phyloP scores from a whole-genome alignment of 2,329 filamentous ascomycete species.

The Xylaria sp. region DNA sequence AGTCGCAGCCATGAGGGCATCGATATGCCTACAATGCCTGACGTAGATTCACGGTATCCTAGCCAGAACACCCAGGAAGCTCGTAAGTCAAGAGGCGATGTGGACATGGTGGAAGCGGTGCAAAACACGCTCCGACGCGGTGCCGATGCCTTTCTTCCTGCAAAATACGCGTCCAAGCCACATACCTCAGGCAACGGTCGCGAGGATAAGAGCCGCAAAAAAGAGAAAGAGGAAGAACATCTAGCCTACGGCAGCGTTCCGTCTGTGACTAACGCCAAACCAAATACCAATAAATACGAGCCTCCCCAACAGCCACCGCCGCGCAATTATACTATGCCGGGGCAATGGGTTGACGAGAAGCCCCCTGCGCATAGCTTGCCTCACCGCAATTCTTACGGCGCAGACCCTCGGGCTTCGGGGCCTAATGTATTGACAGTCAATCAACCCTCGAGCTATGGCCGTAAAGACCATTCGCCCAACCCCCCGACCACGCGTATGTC shows the following conservation, averaged over 20 bases:
- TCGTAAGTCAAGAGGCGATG: slow-evolving; percentile 42
- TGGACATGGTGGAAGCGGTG: slow-evolving; percentile 42
- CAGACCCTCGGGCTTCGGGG: slow-evolving; percentile 53
- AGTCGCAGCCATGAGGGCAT: slow-evolving; percentile 38
- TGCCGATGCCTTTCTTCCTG: slow-evolving; percentile 47
- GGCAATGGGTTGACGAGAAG: slow-evolving; percentile 52
- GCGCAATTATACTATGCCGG: slow-evolving; percentile 49
- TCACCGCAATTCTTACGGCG: slow-evolving; percentile 48
- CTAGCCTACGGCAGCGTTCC: slow-evolving; percentile 60
- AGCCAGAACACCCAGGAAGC: slow-evolving; percentile 19
- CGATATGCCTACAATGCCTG: slow-evolving; percentile 38
- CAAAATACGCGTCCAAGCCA: slow-evolving; percentile 46
- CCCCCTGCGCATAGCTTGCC: slow-evolving; percentile 40
- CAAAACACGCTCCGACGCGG: slow-evolving; percentile 45
- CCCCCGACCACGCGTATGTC: slow-evolving; percentile 63
- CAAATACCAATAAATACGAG: slow-evolving; percentile 33
- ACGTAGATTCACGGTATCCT: slow-evolving; percentile 30
- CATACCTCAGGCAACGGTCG: slow-evolving; percentile 48
- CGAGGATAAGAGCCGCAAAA: slow-evolving; percentile 48
- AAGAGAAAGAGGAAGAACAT: slow-evolving; percentile 55
- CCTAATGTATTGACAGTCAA: slow-evolving; percentile 57
- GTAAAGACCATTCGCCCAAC: slow-evolving; percentile 56
- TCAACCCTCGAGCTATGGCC: slow-evolving; percentile 46
- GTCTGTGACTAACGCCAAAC: slow-evolving; percentile 27
- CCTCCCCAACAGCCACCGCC: slow-evolving; percentile 31